Evolutionary conservation across 352 stramenopile species (phyloP), one percentile per base, ranked within the genome.

Genomic region (Pythium aphanidermatum): DNA sequence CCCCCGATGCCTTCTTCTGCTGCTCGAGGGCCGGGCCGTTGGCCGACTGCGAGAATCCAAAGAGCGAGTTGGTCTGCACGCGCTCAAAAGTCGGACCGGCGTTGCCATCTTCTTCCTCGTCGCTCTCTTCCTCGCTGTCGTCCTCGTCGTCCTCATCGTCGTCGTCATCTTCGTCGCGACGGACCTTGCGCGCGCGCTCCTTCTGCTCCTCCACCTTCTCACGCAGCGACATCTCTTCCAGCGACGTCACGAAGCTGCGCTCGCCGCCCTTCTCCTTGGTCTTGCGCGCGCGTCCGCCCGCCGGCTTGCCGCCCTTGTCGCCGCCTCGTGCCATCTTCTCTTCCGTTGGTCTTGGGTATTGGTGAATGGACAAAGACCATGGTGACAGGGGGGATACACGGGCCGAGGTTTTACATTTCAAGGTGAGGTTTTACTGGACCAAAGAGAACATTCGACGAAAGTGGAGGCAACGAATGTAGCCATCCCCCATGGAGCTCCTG

Each of bases 151-250:
- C 65, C 11, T 78, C 68, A 17, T 83, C 72, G 25, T 67, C 68
- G 21, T 66, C 60, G 31, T 46, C 58, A 31, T 60, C 74, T 12
- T 68, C 58, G 7, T 73, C 64, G 34, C 82, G 77, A 20, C 77
- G 77, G n/a, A 52, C 71, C 59, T 87, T 87, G 51, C 82, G 79
- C 48, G 70, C 74, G 40, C 58, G 66, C 49, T 74, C 52, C 51
- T 85, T 87, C 58, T 79, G 52, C 63, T 88, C 77, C 52, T 92
- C 75, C 37, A 84, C 58, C 43, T 68, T 60, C 55, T 92, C 70
- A 39, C 83, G 79, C 45, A 76, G 45, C 50, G 64, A 76, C 61
- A 95, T 85, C 48, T 95, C 83, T 68, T 95, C 83, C 17, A 80
- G 58, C 21, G 78, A 91, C 46, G 76, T 86, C 49, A 95, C 83